Evolutionary conservation across 2,329 filamentous ascomycete genomes (phyloP), one percentile per base, ranked within the genome.

Genomic region (Claviceps sp.): DNA sequence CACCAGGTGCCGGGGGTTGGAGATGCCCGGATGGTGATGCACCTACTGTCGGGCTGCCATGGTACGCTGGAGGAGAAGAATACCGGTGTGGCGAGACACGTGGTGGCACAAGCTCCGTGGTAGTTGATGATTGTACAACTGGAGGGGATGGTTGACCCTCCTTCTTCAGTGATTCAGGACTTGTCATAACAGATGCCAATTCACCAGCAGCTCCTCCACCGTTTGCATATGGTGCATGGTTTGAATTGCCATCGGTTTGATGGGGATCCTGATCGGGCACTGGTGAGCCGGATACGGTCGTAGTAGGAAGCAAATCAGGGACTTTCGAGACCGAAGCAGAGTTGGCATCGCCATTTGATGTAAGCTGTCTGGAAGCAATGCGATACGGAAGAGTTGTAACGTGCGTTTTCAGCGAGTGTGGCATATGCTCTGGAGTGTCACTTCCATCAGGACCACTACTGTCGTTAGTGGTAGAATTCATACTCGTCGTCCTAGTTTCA

Each of bases 61-160:
- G 69, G 59, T 81, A 79, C 60, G 78, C 62, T 49, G 83, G 74
- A 10, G 85, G 82, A 2, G 82, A 82, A 4, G 84, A 85, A 58
- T 82, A 81, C 61, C 81, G 74, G 55, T 85, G 78, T 17, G 74
- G 70, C 47, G 67, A 68, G 49, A 49, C 45, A 34, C 26, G 47
- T 45, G 44, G 53, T 51, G 37, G 51, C 22, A 45, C 53, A 43
- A 51, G 14, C 38, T 53, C 48, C 14, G 51, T 46, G 40, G 24
- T 38, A 43, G 50, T 41, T 22, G 42, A 16, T 48, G 16, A 10
- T 47, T 54, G 50, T 50, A 48, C 42, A 30, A 52, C 45, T 5
- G 37, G 14, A 26, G 50, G 13, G 4, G 44, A 42, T 30, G 30
- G 11, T 19, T 52, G 34, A 14, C 14, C 24, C 14, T 43, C 47